Percentiles rank a stretch among this genome's conserved stretches.
These are phyloP conservation scores for Chlamydomonas reinhardtii DNA, from an alignment of 163 green algal species.

Conservation along the genomic window DNA sequence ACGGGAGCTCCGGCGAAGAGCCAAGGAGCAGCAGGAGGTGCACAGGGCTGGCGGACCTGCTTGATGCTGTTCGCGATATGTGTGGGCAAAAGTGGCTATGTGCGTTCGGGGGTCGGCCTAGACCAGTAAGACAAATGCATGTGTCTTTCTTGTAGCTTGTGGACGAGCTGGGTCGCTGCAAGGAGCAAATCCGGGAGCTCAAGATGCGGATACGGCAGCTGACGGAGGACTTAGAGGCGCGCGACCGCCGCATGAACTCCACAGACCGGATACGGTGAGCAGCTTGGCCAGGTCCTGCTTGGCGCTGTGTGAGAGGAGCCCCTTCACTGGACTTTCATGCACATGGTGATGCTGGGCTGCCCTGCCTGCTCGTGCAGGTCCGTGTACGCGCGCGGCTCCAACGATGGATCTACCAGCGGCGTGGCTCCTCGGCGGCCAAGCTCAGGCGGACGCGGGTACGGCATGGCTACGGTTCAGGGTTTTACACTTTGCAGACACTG, in stretches of 20 bases:
- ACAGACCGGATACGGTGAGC: constrained; percentile 18
- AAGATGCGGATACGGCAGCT: constrained; percentile 69
- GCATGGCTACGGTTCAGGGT: too few relatives aligned
- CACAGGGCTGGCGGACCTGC: neutral
- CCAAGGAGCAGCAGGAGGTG: constrained; percentile 74
- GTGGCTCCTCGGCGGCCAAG: neutral
- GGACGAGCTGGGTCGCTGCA: constrained; percentile 43
- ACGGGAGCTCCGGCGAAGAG: constrained; percentile 73
- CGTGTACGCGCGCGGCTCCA: neutral
- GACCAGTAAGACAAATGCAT: too few relatives aligned
- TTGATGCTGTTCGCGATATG: too few relatives aligned
- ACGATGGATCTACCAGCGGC: neutral
- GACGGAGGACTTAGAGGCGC: constrained; percentile 50
- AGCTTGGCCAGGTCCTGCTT: too few relatives aligned
- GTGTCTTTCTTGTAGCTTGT: neutral
- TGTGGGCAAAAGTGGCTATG: too few relatives aligned
- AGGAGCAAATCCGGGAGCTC: constrained; percentile 65
- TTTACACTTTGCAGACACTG: neutral
- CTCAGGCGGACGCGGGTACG: constrained; percentile 10
- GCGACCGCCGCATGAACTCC: constrained; percentile 19
- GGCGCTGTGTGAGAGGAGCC: too few relatives aligned
- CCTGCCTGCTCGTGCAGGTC: neutral
- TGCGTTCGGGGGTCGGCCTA: too few relatives aligned
- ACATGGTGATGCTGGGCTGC: neutral
- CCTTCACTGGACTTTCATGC: too few relatives aligned